Evolutionary conservation across 129 eudicot species (phyloP), one percentile per base, ranked within the genome.

Genomic region (Flaveria linearis): DNA sequence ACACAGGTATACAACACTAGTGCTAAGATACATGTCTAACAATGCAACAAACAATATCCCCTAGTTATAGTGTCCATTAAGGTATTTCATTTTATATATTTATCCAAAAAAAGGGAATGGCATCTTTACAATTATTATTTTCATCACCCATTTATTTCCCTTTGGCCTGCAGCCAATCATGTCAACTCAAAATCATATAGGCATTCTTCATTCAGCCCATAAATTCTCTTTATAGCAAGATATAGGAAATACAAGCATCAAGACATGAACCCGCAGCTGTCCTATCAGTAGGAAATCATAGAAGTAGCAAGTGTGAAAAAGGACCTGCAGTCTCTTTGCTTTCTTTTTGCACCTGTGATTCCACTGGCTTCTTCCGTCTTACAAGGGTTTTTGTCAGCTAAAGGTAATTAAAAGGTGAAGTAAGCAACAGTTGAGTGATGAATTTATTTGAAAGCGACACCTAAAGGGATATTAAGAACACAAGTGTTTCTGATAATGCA

Each of bases 271-370:
- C 56, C 43, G 43, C 69, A 74, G 33, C 17, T 25, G 42, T 74
- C 6, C 15, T 63, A 1, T 30, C 15, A 66, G 43, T 15, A 6
- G 7, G 58, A 80, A 46, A 36, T 45, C 17, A 49, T 45, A 39
- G 74, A 67, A 73, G 60, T 72, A 15, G 61, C 67, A 55, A 33
- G 33, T 26, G 46, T 7, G 66, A 69, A 39, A 62, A 78, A 26
- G 72, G 65, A 91, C 97, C 96, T 87, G 90, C 6, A 60, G 67
- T 84, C 89, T 74, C 81, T 80, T 69, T 77, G 83, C 89, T 91
- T 91, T 85, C 96, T 85, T 73, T 91, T 91, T 22, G 79, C 84
- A 78, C 85, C 83, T 61, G 82, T 45, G 67, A 9, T 72, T 83
- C 75, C 81, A 69, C 49, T 66, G 65, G 52, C 45, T 43, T 82